Conservation (phyloP, 352 stramenopile genomes). For the Phytophthora cactorum region DNA sequence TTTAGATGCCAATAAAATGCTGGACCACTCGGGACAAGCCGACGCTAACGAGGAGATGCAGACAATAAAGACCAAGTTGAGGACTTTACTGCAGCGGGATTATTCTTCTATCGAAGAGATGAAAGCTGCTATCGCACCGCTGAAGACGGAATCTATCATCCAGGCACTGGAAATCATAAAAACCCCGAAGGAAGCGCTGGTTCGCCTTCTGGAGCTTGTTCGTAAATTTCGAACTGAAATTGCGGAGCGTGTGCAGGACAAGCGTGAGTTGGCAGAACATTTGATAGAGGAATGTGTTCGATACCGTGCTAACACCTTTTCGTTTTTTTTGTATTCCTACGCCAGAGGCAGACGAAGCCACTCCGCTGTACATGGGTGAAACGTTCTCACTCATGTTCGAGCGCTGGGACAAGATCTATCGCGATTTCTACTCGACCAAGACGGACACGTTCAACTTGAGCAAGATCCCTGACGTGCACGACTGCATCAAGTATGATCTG, state of each 20-base stretch:
- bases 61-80: conserved; percentile 86
- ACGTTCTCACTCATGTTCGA: conserved; percentile 95
- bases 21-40: conserved; percentile 98
- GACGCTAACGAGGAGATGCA: conserved; percentile 95
- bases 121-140: conserved; percentile 63
- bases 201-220: conserved; percentile 78
- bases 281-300: neutral
- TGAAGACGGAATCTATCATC: conserved; percentile 82
- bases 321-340: neutral
- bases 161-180: conserved; percentile 80
- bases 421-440: conserved; percentile 94
- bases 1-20: conserved; percentile 95
- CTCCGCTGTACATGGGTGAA: conserved; percentile 95
- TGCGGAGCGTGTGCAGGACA: conserved; percentile 68
- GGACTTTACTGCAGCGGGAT: conserved; percentile 90
- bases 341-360: conserved; percentile 83
- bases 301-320: conserved; percentile 8
- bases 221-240: conserved; percentile 81
- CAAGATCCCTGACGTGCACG: conserved; percentile 98
- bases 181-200: conserved; percentile 80
- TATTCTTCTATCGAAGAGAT: conserved; percentile 75
- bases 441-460: conserved; percentile 93
- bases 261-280: conserved; percentile 44
- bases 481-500: conserved; percentile 98
- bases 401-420: conserved; percentile 94